Evolutionary conservation across 257 asterid genomes (phyloP).

Genomic region (Solanum neorickii): DNA sequence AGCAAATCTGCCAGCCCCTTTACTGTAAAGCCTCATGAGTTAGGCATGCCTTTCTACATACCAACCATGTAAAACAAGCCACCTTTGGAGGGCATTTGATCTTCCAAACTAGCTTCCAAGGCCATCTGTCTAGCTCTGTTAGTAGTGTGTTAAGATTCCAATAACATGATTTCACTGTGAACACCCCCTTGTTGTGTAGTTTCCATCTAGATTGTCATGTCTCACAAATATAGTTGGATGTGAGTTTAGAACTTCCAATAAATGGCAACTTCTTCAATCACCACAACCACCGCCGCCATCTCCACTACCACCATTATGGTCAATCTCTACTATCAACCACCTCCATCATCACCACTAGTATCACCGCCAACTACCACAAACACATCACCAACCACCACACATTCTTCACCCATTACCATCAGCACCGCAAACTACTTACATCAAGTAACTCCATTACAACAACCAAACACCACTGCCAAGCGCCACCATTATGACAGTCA

Average conservation of each 20-base stretch:
- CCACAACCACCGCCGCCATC: neutral
- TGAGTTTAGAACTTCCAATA: neutral
- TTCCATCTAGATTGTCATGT: neutral
- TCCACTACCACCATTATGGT: neutral
- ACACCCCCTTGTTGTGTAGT: neutral
- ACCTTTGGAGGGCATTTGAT: neutral
- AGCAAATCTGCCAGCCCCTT: neutral
- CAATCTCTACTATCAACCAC: neutral
- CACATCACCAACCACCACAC: neutral
- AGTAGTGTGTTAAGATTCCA: neutral
- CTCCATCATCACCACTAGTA: neutral
- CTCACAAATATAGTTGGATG: neutral
- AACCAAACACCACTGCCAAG: neutral
- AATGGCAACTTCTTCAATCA: neutral
- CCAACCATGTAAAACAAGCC: neutral
- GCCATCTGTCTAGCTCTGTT: neutral
- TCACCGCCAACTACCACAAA: neutral
- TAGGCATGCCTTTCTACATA: neutral
- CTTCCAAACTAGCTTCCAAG: neutral
- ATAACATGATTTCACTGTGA: neutral
- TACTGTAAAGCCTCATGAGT: neutral
- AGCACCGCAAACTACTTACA: neutral
- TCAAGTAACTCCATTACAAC: neutral
- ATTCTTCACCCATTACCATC: neutral
- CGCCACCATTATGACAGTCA: neutral